phyloP scores from a whole-genome alignment of 805 yeast species.

The Phaffomyces antillensis region DNA sequence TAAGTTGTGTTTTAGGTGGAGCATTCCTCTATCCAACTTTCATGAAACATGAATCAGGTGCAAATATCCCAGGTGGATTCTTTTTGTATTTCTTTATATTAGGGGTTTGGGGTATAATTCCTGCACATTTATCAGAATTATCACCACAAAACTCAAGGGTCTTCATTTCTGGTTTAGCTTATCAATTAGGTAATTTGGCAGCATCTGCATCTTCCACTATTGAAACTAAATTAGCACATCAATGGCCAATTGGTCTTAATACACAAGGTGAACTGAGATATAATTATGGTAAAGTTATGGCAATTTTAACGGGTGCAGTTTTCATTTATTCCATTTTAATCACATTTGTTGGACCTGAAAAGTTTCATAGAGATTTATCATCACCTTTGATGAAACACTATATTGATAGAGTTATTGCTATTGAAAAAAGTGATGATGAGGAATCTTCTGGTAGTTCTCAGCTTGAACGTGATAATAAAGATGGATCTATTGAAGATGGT shows the following conservation, averaged over 20 bases:
- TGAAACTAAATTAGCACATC: constrained; percentile 52
- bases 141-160: constrained; percentile 61
- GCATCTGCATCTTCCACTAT: constrained; percentile 67
- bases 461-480: too few relatives aligned
- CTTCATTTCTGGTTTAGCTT: constrained; percentile 52
- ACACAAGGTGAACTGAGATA: constrained; percentile 25
- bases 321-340: constrained; percentile 45
- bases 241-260: constrained; percentile 40
- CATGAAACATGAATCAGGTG: constrained; percentile 27
- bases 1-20: constrained; percentile 49
- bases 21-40: constrained; percentile 58
- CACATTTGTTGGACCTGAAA: constrained; percentile 53
- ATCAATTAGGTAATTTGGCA: constrained; percentile 69
- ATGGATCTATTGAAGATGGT: neutral
- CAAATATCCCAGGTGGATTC: constrained; percentile 53
- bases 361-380: constrained; percentile 30
- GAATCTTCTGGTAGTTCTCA: neutral
- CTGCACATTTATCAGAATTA: constrained; percentile 58
- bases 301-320: constrained; percentile 61
- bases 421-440: constrained; percentile 6
- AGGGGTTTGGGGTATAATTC: constrained; percentile 72
- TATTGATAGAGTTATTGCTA: constrained; percentile 19
- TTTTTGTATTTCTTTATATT: constrained; percentile 58
- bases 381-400: constrained; percentile 25
- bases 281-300: constrained; percentile 65